A percentile compares a stretch with the other conserved stretches of the same genome.
These are phyloP conservation scores for Quercus berberidifolia DNA, from an alignment of 306 rosid genomes.

Conservation along the genomic window DNA sequence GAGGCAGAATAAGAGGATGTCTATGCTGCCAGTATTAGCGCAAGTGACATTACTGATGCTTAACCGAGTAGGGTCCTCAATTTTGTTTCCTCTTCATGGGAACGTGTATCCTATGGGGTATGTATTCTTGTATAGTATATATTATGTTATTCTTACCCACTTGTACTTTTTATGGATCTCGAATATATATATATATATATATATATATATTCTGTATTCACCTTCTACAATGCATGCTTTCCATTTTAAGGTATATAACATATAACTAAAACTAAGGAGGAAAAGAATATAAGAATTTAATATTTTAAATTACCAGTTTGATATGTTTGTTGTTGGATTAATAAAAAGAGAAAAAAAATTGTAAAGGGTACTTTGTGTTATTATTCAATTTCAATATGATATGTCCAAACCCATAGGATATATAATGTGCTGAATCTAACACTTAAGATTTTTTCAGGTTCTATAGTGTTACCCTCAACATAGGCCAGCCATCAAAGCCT, in stretches of 20 bases:
- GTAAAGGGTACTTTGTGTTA: too few species aligned
- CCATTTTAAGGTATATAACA: too few species aligned
- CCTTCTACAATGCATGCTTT: too few species aligned
- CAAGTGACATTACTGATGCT: conserved; percentile 27
- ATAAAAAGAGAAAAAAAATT: too few species aligned
- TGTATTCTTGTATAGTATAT: background rate
- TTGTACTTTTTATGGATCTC: background rate
- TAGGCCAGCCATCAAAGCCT: conserved; percentile 85
- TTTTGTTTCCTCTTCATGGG: conserved; percentile 65
- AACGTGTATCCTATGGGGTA: conserved; percentile 91
- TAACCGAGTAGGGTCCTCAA: conserved; percentile 53
- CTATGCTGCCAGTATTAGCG: conserved; percentile 23
- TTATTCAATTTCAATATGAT: too few species aligned
- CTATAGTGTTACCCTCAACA: conserved; percentile 71
- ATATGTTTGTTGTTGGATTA: too few species aligned
- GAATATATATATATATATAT: background rate
- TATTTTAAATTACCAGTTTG: too few species aligned
- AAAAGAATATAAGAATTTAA: too few species aligned
- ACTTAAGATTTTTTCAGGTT: conserved; percentile 37
- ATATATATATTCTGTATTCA: too few species aligned
- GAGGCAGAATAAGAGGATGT: conserved; percentile 34
- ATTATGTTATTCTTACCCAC: too few species aligned
- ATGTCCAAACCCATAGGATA: background rate
- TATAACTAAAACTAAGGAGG: too few species aligned
- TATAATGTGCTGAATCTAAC: background rate